Evolutionary conservation across 306 rosid genomes (phyloP), one percentile per base, ranked within the genome.

Genomic region (Phaseolus lunatus): DNA sequence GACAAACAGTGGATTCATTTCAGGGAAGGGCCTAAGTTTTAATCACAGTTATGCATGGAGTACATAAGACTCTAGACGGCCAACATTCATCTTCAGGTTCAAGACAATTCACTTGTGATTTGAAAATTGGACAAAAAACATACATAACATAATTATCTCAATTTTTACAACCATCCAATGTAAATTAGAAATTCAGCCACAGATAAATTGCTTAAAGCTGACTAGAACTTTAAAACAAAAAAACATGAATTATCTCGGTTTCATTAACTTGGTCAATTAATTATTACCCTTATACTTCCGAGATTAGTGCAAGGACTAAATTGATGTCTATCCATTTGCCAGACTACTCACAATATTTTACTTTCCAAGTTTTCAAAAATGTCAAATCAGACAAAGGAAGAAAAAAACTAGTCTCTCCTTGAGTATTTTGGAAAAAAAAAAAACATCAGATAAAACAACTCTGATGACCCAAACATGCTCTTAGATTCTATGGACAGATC

Each of bases 321-420:
- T 37, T 70, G 37, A 29, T 9, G 70, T 63, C 45, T 35, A 22
- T 69, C 69, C 6, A 48, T 24, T 45, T 39, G 57, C 59, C 58
- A 49, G 45, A 72, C 3, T 33, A 22, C 37, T 47, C 67, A 56
- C 3, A 15, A 39, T 31, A 53, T 63, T 77, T 45, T 9, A 71
- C 18, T 43, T 63, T 23, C 22, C 23, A 33, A 9, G 52, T 22
- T 53, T 20, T 53, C 63, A 56, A 23, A 20, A 53, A 82, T n/a
- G 72, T 57, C 52, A 73, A 66, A 50, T 44, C 22, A 78, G 3
- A 83, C 62, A 15, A 58, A 67, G 52, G 13, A 72, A 57, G 27
- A 14, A 33, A 77, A n/a, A 48, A 62, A n/a, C 16, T 3, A 44
- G 12, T 53, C 22, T 10, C 16, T 48, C 18, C 37, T 0, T 8